Evolutionary conservation across 2,329 filamentous ascomycete species (phyloP).

Genomic region (Ceratocystis albifundus): DNA sequence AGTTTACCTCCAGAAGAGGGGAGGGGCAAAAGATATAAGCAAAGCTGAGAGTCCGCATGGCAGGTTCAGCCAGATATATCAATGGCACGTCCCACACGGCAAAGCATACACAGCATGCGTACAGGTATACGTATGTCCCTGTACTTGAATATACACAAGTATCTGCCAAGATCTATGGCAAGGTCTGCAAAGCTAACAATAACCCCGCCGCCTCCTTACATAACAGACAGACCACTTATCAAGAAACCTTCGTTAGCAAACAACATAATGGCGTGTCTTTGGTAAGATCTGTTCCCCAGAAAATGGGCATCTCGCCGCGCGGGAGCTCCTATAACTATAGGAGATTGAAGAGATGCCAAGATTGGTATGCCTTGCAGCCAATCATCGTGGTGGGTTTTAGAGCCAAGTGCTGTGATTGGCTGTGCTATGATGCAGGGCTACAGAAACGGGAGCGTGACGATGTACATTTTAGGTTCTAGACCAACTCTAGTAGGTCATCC

Average conservation of each 20-base stretch:
- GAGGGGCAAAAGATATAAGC: background rate
- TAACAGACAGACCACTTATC: background rate
- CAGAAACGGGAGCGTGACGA: too few species aligned
- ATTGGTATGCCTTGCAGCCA: background rate
- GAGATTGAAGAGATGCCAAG: background rate
- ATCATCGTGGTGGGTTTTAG: background rate
- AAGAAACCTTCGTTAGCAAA: background rate
- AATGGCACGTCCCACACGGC: background rate
- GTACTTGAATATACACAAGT: background rate
- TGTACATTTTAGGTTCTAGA: background rate
- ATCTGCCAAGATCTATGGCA: slow-evolving; percentile 3
- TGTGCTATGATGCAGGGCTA: too few species aligned
- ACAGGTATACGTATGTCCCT: background rate
- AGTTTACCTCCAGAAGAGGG: background rate
- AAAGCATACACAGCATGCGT: background rate
- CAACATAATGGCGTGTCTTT: background rate
- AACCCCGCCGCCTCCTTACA: background rate
- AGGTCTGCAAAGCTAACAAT: background rate
- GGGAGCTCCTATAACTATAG: background rate
- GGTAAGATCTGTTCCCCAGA: background rate
- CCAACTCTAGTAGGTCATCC: background rate
- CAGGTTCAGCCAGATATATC: background rate
- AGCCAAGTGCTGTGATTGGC: background rate
- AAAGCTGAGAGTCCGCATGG: background rate
- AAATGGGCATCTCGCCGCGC: background rate